Evolutionary conservation across 495 filamentous ascomycete species (phyloP).

Genomic region (Penicillium pulvis): DNA sequence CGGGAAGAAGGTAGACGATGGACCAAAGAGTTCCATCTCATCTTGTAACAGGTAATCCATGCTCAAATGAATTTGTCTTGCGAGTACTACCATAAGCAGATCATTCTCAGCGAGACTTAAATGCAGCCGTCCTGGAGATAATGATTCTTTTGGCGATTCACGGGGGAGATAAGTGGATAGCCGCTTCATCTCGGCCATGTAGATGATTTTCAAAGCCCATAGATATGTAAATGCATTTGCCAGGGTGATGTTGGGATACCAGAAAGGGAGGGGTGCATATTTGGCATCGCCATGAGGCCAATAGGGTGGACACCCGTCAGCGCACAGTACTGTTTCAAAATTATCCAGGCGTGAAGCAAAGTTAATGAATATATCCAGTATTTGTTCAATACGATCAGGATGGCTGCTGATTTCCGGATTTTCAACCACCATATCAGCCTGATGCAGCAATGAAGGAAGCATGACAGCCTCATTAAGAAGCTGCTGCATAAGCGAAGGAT

Average conservation of each 20-base stretch:
- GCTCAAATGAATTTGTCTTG: constrained; percentile 34
- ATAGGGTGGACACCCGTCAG: not conserved
- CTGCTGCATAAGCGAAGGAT: constrained; percentile 32
- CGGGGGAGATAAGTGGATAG: constrained; percentile 8
- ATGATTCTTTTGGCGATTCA: not conserved
- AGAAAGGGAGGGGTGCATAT: constrained; percentile 17
- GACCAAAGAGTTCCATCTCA: constrained; percentile 44
- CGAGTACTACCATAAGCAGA: not conserved
- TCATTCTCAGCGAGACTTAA: not conserved
- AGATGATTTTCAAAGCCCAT: constrained; percentile 40
- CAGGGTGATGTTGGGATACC: constrained; percentile 36
- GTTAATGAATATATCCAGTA: not conserved
- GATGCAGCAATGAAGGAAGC: constrained; percentile 30
- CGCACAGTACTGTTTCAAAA: not conserved
- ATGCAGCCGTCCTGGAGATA: not conserved
- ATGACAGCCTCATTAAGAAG: constrained; percentile 28
- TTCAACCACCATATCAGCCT: constrained; percentile 16
- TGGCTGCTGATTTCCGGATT: not conserved
- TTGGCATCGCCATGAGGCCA: not conserved
- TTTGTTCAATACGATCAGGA: not conserved
- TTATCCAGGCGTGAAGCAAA: not conserved
- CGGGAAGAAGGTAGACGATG: constrained; percentile 36
- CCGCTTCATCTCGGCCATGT: constrained; percentile 27
- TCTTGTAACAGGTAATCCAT: constrained; percentile 43
- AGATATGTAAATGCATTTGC: constrained; percentile 38